Evolutionary conservation across 305 asterid species (phyloP).

Genomic region (Andrographis paniculata): DNA sequence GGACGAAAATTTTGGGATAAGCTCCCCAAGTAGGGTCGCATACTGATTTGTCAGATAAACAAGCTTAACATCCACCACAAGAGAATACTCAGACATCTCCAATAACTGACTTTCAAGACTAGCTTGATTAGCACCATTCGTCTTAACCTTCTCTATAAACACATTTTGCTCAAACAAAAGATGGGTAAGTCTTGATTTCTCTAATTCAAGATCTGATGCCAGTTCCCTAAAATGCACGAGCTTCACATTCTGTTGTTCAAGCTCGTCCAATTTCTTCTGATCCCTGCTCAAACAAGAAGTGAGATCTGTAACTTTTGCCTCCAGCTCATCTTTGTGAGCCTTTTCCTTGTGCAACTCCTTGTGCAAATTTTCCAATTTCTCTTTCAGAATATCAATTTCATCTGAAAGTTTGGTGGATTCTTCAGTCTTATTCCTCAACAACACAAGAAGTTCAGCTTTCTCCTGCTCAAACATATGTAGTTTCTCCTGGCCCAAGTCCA

Average conservation of each 20-base stretch:
- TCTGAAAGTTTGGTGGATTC: constrained; percentile 49
- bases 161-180: constrained; percentile 39
- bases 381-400: constrained; percentile 46
- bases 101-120: constrained; percentile 41
- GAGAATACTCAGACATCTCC: constrained; percentile 44
- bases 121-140: constrained; percentile 28
- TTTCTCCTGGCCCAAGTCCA: constrained; percentile 45
- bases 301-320: constrained; percentile 37
- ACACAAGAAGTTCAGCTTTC: constrained; percentile 40
- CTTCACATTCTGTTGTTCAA: constrained; percentile 47
- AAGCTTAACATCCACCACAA: constrained; percentile 55
- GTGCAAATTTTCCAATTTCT: constrained; percentile 35
- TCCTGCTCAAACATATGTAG: constrained; percentile 42
- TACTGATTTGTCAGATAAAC: constrained; percentile 42
- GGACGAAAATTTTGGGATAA: constrained; percentile 31
- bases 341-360: constrained; percentile 44
- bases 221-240: constrained; percentile 38
- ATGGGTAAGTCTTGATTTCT: constrained; percentile 50
- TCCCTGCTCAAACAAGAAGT: constrained; percentile 28
- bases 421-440: constrained; percentile 37
- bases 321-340: constrained; percentile 42
- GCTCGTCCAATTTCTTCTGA: constrained; percentile 48
- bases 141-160: constrained; percentile 38
- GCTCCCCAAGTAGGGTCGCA: constrained; percentile 34
- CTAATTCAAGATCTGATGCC: constrained; percentile 48